phyloP scores from a whole-genome alignment of 2,329 filamentous ascomycete genomes.

The Alternaria triticina region DNA sequence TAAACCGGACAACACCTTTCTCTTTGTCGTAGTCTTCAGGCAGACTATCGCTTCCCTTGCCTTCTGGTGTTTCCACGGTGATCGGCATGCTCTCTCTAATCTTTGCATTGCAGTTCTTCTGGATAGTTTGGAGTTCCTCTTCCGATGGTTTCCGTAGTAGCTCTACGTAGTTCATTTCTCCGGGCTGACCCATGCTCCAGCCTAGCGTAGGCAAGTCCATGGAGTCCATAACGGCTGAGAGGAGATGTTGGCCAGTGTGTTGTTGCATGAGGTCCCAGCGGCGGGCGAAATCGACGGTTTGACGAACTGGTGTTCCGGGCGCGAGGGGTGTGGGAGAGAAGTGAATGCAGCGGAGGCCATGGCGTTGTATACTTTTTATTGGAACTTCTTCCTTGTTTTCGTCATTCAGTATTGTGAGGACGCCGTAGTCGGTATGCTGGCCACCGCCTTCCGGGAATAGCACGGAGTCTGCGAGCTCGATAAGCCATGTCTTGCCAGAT shows the following conservation, averaged over 20 bases:
- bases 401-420: slow-evolving; percentile 29
- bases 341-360: slow-evolving; percentile 68
- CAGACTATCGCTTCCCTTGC: slow-evolving; percentile 32
- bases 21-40: slow-evolving; percentile 42
- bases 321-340: slow-evolving; percentile 90
- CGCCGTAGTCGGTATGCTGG: slow-evolving; percentile 41
- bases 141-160: slow-evolving; percentile 37
- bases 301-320: slow-evolving; percentile 61
- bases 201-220: slow-evolving; percentile 37
- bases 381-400: slow-evolving; percentile 26
- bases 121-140: slow-evolving; percentile 33
- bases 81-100: slow-evolving; percentile 38
- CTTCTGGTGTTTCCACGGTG: slow-evolving; percentile 40
- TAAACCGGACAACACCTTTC: slow-evolving; percentile 41
- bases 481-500: slow-evolving; percentile 32
- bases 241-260: slow-evolving; percentile 44
- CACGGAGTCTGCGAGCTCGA: slow-evolving; percentile 42
- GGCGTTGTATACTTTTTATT: slow-evolving; percentile 39
- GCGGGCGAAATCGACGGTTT: slow-evolving; percentile 37
- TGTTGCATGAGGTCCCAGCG: slow-evolving; percentile 47
- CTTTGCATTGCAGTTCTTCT: slow-evolving; percentile 33
- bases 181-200: slow-evolving; percentile 41
- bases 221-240: slow-evolving; percentile 43
- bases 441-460: slow-evolving; percentile 45
- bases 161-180: slow-evolving; percentile 46